Evolutionary conservation across 2,329 filamentous ascomycete genomes (phyloP).

Genomic region (Clarireedia homoeocarpa): DNA sequence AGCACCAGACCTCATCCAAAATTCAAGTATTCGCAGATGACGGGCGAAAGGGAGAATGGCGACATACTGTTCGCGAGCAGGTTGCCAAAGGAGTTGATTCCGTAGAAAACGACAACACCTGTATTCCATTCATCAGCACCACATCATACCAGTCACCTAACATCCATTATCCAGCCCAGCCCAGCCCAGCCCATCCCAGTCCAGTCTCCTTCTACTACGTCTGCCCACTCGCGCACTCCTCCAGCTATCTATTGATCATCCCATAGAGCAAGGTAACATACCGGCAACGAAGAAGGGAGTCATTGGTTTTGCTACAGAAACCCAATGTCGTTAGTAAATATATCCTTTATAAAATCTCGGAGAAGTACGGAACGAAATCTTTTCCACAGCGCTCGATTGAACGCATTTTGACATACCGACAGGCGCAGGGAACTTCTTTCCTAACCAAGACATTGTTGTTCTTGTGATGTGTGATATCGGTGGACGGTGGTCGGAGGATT

Average conservation of each 20-base stretch:
- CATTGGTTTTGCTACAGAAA: slow-evolving; percentile 70
- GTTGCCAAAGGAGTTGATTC: slow-evolving; percentile 77
- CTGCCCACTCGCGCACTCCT: too few species aligned
- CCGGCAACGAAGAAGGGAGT: slow-evolving; percentile 90
- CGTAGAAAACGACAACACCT: slow-evolving; percentile 86
- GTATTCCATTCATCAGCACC: slow-evolving; percentile 16
- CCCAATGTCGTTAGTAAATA: background rate
- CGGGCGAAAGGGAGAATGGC: background rate
- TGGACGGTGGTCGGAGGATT: slow-evolving; percentile 24
- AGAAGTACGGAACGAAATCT: slow-evolving; percentile 7
- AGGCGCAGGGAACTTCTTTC: slow-evolving; percentile 77
- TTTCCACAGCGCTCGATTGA: slow-evolving; percentile 7
- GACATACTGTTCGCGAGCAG: slow-evolving; percentile 72
- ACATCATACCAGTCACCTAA: too few species aligned
- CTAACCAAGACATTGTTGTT: slow-evolving; percentile 67
- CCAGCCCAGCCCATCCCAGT: too few species aligned
- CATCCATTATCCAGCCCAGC: too few species aligned
- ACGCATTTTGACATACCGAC: slow-evolving; percentile 55
- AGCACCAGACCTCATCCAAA: slow-evolving; percentile 3
- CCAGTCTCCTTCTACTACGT: too few species aligned
- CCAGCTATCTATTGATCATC: background rate
- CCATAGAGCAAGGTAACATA: slow-evolving; percentile 43
- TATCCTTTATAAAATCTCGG: background rate
- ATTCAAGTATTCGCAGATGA: background rate
- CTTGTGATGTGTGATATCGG: slow-evolving; percentile 26